These are phyloP conservation scores for Aspergillus biplanus DNA, from an alignment of 495 filamentous ascomycete genomes.

Conservation along the genomic window DNA sequence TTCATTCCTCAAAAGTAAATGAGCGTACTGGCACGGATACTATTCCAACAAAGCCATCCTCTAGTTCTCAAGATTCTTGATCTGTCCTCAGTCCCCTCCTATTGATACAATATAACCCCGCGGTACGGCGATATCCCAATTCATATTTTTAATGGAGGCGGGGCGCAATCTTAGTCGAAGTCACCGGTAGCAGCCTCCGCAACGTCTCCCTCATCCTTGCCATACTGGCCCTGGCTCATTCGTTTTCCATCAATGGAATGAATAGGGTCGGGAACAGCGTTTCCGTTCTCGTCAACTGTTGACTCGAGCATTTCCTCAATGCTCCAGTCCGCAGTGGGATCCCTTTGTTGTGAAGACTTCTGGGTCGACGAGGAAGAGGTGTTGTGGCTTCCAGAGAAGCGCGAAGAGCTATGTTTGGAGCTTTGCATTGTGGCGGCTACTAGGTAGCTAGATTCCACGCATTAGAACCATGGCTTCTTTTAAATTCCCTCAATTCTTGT, in stretches of 20 bases:
- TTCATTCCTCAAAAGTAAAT: neutral
- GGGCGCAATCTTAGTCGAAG: conserved; percentile 34
- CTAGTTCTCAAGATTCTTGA: no score
- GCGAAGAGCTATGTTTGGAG: conserved; percentile 14
- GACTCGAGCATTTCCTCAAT: conserved; percentile 37
- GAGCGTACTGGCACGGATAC: neutral
- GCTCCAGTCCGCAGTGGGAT: conserved; percentile 24
- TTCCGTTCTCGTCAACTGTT: conserved; percentile 34
- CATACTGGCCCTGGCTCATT: conserved; percentile 23
- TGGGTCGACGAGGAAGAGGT: neutral
- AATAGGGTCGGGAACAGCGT: conserved; percentile 38
- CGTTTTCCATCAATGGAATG: conserved; percentile 29
- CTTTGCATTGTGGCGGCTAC: conserved; percentile 16
- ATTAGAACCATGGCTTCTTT: neutral
- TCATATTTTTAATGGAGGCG: no score
- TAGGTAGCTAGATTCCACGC: neutral
- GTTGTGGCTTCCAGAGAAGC: conserved; percentile 6
- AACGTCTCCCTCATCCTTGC: conserved; percentile 24
- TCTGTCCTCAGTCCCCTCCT: no score
- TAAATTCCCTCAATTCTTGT: neutral
- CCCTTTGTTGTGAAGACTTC: conserved; percentile 12
- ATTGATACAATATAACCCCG: no score
- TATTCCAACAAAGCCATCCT: no score
- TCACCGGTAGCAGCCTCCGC: conserved; percentile 37
- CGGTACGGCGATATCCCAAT: no score